Base-by-base conservation (phyloP, 495 filamentous ascomycete species). In the Talaromyces nanjingensis region DNA sequence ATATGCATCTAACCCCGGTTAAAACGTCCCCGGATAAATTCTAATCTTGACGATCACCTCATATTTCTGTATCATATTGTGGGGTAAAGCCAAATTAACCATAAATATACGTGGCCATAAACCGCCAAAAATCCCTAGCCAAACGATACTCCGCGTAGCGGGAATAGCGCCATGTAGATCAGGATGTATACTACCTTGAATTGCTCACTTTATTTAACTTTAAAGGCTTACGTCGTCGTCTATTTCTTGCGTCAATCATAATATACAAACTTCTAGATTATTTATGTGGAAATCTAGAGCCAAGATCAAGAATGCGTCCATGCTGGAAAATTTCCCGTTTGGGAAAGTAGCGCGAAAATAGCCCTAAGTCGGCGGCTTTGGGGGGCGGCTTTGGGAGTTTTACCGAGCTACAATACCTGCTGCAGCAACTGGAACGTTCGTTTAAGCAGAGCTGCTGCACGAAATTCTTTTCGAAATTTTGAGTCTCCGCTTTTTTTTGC, bases 271-370 rank as follows among this genome's bases (percentile, higher is more conserved):
- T 49, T 49, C 45, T 49, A 49, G 6, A 49, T 49, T 3, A 20
- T 49, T 18, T 49, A 18, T 4, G 45, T n/a, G 18, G 16, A 20
- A 49, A 49, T 49, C 18, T 20, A 49, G n/a, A 0, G n/a, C 18
- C 22, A 24, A 20, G 42, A 47, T 47, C 45, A 20, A 49, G 45
- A 49, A 18, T 49, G 45, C 6, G 45, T 22, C 18, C 6, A 49
- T 20, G 18, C 9, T 56, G 20, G 9, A 59, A 59, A 59, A 59
- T 59, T 59, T 37, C 56, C 56, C 12, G 27, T 59, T 59, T 37
- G 31, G 31, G 56, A 59, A 59, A 22, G 27, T 18, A 9, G 9
- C 16, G 29, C 8, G 24, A 20, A 57, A 33, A 33, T 59, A 59
- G 56, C 56, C 56, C 56, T 59, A 59, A 59, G 27, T 3, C 27